Evolutionary conservation across 2,329 filamentous ascomycete genomes (phyloP).

Genomic region (Diplocarpon mali): DNA sequence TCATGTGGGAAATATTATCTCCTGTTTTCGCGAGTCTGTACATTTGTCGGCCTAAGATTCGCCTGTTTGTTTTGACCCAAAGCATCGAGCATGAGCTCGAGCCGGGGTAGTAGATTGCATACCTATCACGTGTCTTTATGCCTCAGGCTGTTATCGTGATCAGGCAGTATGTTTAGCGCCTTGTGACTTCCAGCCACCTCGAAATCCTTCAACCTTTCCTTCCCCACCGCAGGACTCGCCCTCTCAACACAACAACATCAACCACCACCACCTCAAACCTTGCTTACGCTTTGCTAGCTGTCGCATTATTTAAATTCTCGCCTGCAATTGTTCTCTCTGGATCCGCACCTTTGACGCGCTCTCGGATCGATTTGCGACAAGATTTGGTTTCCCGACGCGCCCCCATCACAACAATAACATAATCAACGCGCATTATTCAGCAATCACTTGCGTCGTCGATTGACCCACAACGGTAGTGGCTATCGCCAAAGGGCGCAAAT

Average conservation of each 20-base stretch:
- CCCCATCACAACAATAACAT: constrained; percentile 11
- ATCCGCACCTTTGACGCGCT: constrained; percentile 3
- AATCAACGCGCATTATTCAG: constrained; percentile 17
- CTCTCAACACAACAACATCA: constrained; percentile 6
- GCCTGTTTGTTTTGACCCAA: too few species aligned
- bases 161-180: too few species aligned
- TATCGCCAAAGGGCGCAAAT: constrained; percentile 16
- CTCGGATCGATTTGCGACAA: constrained; percentile 11
- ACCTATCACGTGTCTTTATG: too few species aligned
- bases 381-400: constrained; percentile 15
- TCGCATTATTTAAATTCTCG: constrained; percentile 5
- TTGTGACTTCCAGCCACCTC: constrained; percentile 10
- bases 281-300: constrained; percentile 5
- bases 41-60: too few species aligned
- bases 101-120: too few species aligned
- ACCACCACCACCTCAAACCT: constrained; percentile 6
- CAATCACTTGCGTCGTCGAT: constrained; percentile 3
- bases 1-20: too few species aligned
- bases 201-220: neutral
- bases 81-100: too few species aligned
- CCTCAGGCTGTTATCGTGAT: too few species aligned
- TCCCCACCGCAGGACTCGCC: constrained; percentile 12
- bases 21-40: too few species aligned
- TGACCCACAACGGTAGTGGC: constrained; percentile 8
- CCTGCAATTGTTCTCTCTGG: neutral